Base-by-base conservation (phyloP, 305 asterid species). In the Solanum hybrid region DNA sequence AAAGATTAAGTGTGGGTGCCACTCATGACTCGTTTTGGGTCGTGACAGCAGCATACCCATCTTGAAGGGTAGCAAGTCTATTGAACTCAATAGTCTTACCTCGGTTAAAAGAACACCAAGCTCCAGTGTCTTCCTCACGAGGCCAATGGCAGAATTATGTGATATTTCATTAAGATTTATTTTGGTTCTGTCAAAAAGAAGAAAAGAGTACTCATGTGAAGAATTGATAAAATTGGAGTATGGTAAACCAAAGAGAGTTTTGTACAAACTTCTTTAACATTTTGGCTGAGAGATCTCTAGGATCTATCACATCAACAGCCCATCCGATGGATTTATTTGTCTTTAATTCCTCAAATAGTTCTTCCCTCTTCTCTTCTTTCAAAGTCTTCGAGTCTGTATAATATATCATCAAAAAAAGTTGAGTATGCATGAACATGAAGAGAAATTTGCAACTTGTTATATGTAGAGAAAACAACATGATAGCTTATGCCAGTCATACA, bases 331-430 rank as follows among this genome's bases (percentile, higher is more conserved):
- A 95, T 92, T 94, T 95, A 90, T 97, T 96, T 64, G 93, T 91
- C 93, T 95, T 97, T 93, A 97, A 91, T 84, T 83, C 96, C 93
- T 96, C 98, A 89, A 97, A 97, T 82, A 97, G 90, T 93, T 95
- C 99, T 92, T 97, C 99, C 93, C 99, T 95, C 95, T 95, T 95
- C 92, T 96, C 98, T 92, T 96, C 99, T 89, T 96, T 97, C 46
- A 97, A 91, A 24, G 98, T 96, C 92, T 97, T 96, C 5, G 99
- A 97, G 93, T 97, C 99, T 97, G 93, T 91, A 33, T 91, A 33
- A 34, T 20, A 6, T 33, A 51, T 18, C 76, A 33, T 2, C 4
- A 24, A 42, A 89, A 88, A 84, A 61, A 46, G 24, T 24, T 87
- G 89, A 71, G 80, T 22, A 6, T 77, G 35, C 78, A 28, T 76